Base-by-base conservation (phyloP, 2,329 filamentous ascomycete species). In the Sporothrix phasma region DNA sequence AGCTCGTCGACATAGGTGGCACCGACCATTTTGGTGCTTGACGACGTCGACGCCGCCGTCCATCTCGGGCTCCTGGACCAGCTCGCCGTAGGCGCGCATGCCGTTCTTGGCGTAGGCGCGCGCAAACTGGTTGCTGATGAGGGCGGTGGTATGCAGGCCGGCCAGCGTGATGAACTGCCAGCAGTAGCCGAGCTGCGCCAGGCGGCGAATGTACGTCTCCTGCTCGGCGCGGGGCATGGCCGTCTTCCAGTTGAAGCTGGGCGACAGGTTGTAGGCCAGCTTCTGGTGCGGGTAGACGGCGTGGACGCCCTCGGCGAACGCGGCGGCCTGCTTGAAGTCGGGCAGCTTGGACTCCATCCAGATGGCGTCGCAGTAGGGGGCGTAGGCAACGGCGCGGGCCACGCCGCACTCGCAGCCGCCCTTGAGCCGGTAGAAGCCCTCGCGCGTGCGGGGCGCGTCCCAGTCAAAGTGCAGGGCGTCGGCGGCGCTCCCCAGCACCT, bases 131-230 rank as follows among this genome's bases (percentile, higher is more conserved):
- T 97, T 86, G 72, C 88, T 88, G 78, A 96, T 95, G 62, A 99
- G 85, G 43, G 93, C 94, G 3, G 91, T 97, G 67, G 91, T 96
- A 81, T 99, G 94, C 73, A 99, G 83, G 70, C 94, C 94, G 5
- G 93, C 94, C 54, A 99, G 85, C n/a, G 94, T 99, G 81, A 99
- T 99, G 82, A 99, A 99, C 78, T 99, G 94, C 94, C 94, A 99
- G 85, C 91, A 96, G 84, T 99, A 99, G 68, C 94, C 94, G 58
- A 99, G 84, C 67, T 80, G 73, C 66, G 87, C 92, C 46, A 99
- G 88, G 47, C 94, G 90, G 68, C 87, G 81, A 80, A 99, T 99
- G 80, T 97, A 99, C 22, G 94, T 99, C 80, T 96, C 91, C 79
- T 99, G 94, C 75, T 97, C 93, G 62, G 84, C 82, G 69, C 89